These are phyloP conservation scores for Tanozyma kutaoensis DNA, from an alignment of 805 yeast species.

Conservation along the genomic window DNA sequence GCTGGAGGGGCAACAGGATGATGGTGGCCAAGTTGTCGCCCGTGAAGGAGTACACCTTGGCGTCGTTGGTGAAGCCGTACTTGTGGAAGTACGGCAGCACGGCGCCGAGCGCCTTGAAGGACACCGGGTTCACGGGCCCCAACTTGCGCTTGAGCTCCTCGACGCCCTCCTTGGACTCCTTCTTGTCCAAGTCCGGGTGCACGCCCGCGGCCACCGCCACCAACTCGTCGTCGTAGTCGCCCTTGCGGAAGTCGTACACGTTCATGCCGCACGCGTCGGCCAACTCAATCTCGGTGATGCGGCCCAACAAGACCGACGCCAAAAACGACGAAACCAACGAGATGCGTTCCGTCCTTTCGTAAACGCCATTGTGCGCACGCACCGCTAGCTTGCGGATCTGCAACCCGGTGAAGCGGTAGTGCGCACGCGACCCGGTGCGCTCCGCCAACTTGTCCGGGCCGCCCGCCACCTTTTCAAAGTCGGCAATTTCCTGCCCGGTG, in stretches of 20 bases:
- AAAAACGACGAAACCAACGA: constrained; percentile 70
- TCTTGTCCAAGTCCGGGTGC: constrained; percentile 26
- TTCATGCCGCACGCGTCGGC: constrained; percentile 94
- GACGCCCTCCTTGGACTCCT: constrained; percentile 13
- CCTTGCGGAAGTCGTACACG: constrained; percentile 54
- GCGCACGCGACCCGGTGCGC: constrained; percentile 78
- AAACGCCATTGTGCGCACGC: constrained; percentile 35
- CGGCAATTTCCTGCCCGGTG: constrained; percentile 53
- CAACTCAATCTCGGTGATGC: constrained; percentile 54
- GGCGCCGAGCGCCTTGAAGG: constrained; percentile 34
- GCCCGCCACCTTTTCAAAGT: constrained; percentile 48
- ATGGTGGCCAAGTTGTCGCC: constrained; percentile 90
- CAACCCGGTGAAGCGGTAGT: constrained; percentile 84
- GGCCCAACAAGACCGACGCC: constrained; percentile 57
- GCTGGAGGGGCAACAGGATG: constrained; percentile 62
- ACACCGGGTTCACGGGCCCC: constrained; percentile 38
- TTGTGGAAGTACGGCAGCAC: constrained; percentile 50
- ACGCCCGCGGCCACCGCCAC: constrained; percentile 41
- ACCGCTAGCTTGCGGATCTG: constrained; percentile 68
- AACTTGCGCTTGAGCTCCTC: constrained; percentile 34
- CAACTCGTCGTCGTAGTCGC: constrained; percentile 42
- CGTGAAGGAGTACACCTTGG: constrained; percentile 63
- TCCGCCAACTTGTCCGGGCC: constrained; percentile 47
- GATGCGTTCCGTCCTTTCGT: constrained; percentile 45
- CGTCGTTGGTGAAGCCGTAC: constrained; percentile 47